A percentile compares a stretch with the other conserved stretches of the same genome.
phyloP scores from a whole-genome alignment of 2,329 filamentous ascomycete genomes.

The Trichoderma sp. region DNA sequence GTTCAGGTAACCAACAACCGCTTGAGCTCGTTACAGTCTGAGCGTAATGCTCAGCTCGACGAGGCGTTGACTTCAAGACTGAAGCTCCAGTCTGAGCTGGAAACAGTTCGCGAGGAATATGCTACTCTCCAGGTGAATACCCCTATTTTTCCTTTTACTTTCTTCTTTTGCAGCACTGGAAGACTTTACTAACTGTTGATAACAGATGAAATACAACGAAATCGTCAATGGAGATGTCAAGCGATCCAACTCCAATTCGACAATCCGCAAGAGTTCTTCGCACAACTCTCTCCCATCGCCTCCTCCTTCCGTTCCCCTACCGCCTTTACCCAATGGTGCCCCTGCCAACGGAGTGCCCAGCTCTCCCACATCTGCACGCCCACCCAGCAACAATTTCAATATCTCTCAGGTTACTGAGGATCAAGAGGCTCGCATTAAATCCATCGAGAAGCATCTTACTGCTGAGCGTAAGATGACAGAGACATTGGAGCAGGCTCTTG shows the following conservation, averaged over 20 bases:
- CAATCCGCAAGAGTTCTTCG: slow-evolving; percentile 82
- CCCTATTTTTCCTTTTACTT: no score
- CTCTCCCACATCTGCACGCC: slow-evolving; percentile 64
- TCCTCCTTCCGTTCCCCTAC: slow-evolving; percentile 92
- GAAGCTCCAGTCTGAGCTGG: slow-evolving; percentile 69
- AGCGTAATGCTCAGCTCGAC: slow-evolving; percentile 75
- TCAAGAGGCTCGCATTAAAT: slow-evolving; percentile 90
- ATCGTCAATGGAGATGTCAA: slow-evolving; percentile 51
- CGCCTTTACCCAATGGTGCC: slow-evolving; percentile 73
- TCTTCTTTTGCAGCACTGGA: no score
- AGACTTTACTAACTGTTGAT: slow-evolving; percentile 35
- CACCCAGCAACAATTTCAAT: slow-evolving; percentile 71
- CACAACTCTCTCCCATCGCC: slow-evolving; percentile 87
- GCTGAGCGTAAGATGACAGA: slow-evolving; percentile 96
- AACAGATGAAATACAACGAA: slow-evolving; percentile 65
- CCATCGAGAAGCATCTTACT: slow-evolving; percentile 93
- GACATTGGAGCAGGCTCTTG: slow-evolving; percentile 92
- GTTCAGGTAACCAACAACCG: slow-evolving; percentile 84
- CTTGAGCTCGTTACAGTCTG: slow-evolving; percentile 77
- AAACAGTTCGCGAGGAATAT: slow-evolving; percentile 70
- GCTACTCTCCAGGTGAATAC: slow-evolving; percentile 71
- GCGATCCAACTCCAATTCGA: slow-evolving; percentile 66
- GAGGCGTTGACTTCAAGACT: slow-evolving; percentile 71
- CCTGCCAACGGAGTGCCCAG: slow-evolving; percentile 50
- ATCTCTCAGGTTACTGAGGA: slow-evolving; percentile 86